Evolutionary conservation across 805 yeast genomes (phyloP).

Genomic region (Lachancea fermentati): DNA sequence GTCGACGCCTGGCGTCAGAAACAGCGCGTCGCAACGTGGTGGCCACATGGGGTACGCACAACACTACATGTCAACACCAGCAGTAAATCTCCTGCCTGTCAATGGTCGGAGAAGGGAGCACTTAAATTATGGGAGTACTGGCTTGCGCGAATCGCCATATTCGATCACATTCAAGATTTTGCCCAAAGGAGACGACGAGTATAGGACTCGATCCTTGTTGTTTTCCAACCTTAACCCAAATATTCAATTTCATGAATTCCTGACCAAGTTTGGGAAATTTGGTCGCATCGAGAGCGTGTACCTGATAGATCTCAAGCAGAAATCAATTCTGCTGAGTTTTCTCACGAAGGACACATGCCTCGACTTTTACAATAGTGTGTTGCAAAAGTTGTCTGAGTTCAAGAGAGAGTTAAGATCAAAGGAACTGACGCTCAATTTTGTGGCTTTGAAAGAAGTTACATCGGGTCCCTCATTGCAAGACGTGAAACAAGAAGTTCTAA

Average conservation of each 20-base stretch:
- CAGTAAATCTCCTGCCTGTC: too few species aligned
- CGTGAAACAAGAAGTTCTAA: conserved; percentile 17
- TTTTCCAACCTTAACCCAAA: conserved; percentile 24
- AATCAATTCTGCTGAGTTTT: conserved; percentile 24
- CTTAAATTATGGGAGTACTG: too few species aligned
- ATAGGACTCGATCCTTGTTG: conserved; percentile 28
- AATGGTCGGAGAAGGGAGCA: too few species aligned
- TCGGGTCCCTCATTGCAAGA: conserved; percentile 7
- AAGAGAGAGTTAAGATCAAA: conserved; percentile 37
- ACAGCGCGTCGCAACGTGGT: too few species aligned
- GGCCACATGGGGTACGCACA: too few species aligned
- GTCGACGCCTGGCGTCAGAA: conserved; percentile 28
- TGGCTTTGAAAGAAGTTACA: conserved; percentile 11
- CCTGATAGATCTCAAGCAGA: conserved; percentile 26
- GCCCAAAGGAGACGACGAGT: conserved; percentile 28
- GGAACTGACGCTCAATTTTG: conserved; percentile 33
- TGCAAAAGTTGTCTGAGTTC: conserved; percentile 34
- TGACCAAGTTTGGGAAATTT: conserved; percentile 41
- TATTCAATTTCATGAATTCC: conserved; percentile 20
- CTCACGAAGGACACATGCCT: conserved; percentile 33
- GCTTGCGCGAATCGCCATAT: conserved; percentile 16
- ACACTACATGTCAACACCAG: too few species aligned
- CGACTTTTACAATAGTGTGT: conserved; percentile 34
- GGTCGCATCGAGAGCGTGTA: conserved; percentile 62
- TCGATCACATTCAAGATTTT: conserved; percentile 15